Percentiles rank a stretch among this genome's conserved stretches.
These are phyloP conservation scores for Solanum pimpinellifolium DNA, from an alignment of 257 asterid species.

Conservation along the genomic window DNA sequence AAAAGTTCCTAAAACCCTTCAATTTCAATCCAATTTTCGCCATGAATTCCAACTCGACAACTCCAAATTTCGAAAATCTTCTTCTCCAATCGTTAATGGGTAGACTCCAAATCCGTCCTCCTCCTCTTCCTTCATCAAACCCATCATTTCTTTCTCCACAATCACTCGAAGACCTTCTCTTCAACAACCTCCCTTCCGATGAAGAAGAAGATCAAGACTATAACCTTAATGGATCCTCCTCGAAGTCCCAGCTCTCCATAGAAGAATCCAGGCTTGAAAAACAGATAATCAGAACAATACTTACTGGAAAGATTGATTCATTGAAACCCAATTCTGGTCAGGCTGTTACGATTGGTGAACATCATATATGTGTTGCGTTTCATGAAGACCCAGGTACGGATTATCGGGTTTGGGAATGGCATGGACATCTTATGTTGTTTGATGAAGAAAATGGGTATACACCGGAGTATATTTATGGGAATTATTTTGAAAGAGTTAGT, in stretches of 20 bases:
- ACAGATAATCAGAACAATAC: conserved; percentile 60
- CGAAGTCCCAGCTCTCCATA: conserved; percentile 58
- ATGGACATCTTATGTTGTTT: conserved; percentile 82
- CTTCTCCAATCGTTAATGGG: conserved; percentile 76
- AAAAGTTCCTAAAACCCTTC: conserved; percentile 12
- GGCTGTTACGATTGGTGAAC: conserved; percentile 70
- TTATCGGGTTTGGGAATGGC: conserved; percentile 98
- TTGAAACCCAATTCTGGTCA: conserved; percentile 90
- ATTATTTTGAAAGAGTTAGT: conserved; percentile 64
- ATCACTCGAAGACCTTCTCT: conserved; percentile 63
- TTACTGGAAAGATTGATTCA: conserved; percentile 41
- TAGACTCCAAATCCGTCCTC: conserved; percentile 56
- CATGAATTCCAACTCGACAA: conserved; percentile 30
- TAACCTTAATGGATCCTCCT: conserved; percentile 6
- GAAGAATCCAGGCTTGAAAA: conserved; percentile 85
- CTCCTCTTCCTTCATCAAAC: conserved; percentile 18
- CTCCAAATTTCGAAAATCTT: conserved; percentile 79
- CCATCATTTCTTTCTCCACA: conserved; percentile 26
- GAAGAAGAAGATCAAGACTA: conserved; percentile 3
- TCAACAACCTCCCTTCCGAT: conserved; percentile 51
- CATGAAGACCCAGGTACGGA: conserved; percentile 62
- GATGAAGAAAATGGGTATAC: conserved; percentile 86
- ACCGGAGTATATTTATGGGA: conserved; percentile 88
- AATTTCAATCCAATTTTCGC: neutral
- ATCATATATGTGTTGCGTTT: conserved; percentile 84